Evolutionary conservation across 345 rosid species (phyloP).

Genomic region (Syzygium grande): DNA sequence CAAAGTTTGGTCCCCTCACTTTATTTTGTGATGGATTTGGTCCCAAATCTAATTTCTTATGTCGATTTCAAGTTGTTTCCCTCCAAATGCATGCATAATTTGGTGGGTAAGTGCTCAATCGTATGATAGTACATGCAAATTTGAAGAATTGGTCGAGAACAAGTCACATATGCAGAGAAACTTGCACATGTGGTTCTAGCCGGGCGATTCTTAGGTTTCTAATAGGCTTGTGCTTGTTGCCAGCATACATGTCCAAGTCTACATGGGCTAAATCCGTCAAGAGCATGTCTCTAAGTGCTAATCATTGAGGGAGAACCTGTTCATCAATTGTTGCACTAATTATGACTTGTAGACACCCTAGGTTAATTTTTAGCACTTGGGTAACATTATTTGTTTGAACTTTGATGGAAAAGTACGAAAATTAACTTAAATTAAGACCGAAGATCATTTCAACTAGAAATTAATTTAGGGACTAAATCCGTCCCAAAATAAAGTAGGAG

Average conservation of each 20-base stretch:
- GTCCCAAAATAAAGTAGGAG: background rate
- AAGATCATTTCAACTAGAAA: background rate
- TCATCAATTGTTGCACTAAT: background rate
- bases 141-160: background rate
- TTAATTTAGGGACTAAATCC: background rate
- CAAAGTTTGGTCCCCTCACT: background rate
- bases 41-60: background rate
- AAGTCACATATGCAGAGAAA: background rate
- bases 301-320: background rate
- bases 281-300: background rate
- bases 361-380: background rate
- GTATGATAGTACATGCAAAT: background rate
- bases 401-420: background rate
- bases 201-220: background rate
- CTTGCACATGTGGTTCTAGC: background rate
- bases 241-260: accelerated
- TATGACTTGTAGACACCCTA: background rate
- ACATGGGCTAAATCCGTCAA: background rate
- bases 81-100: accelerated
- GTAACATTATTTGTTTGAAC: background rate
- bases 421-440: background rate
- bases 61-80: background rate
- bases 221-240: background rate
- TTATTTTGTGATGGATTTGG: background rate
- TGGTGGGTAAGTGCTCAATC: background rate